Evolutionary conservation across 257 asterid species (phyloP).

Genomic region (Scutellaria barbata): DNA sequence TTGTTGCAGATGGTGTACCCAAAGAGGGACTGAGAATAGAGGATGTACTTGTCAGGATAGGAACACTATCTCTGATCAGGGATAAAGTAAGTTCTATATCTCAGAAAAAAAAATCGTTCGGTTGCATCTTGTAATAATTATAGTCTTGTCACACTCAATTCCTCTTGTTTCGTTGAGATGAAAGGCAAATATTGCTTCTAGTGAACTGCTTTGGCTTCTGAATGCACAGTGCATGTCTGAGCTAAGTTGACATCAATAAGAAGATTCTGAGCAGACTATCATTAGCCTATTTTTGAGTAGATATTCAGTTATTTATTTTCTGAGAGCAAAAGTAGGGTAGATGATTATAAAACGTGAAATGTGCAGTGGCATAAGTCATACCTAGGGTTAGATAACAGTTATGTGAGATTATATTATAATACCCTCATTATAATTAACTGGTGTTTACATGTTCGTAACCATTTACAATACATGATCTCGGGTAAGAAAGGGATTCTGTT

Average conservation of each 20-base stretch:
- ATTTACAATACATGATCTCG: too few relatives aligned
- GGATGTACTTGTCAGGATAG: slow-evolving; percentile 90
- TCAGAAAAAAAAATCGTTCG: background rate
- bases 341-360: slow-evolving; percentile 5
- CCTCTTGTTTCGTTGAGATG: slow-evolving; percentile 23
- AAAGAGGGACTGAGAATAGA: slow-evolving; percentile 90
- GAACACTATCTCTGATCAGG: slow-evolving; percentile 64
- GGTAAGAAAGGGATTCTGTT: background rate
- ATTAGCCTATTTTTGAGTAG: slow-evolving; percentile 1
- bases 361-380: slow-evolving; percentile 3
- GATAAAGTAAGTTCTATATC: slow-evolving; percentile 68
- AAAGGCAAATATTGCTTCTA: slow-evolving; percentile 24
- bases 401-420: background rate
- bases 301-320: slow-evolving; percentile 4
- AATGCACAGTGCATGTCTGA: slow-evolving; percentile 25
- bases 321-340: slow-evolving; percentile 16
- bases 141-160: slow-evolving; percentile 10
- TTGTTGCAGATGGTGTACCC: slow-evolving; percentile 92
- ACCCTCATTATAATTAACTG: slow-evolving; percentile 5
- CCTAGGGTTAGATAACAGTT: slow-evolving; percentile 22
- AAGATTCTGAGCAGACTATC: background rate
- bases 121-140: slow-evolving; percentile 23
- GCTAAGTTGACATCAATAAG: slow-evolving; percentile 4
- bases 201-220: slow-evolving; percentile 28
- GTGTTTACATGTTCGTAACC: background rate